phyloP scores from a whole-genome alignment of 345 rosid species.

The Aquilaria malaccensis region DNA sequence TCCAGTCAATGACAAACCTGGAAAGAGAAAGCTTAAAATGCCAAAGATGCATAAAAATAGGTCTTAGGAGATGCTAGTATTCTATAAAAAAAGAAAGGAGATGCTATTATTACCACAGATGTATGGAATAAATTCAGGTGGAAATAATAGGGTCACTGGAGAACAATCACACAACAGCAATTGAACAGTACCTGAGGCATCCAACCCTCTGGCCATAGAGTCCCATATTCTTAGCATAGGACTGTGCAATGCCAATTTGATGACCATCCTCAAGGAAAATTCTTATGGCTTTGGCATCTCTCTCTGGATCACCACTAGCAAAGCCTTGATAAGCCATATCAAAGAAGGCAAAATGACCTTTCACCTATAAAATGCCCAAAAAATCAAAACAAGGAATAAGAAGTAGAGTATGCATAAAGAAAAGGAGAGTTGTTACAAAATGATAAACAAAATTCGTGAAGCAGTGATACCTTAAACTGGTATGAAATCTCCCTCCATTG shows the following conservation, averaged over 20 bases:
- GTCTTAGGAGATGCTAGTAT: background rate
- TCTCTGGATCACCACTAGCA: constrained; percentile 94
- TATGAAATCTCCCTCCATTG: constrained; percentile 94
- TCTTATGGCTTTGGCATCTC: constrained; percentile 90
- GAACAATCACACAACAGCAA: too few relatives aligned
- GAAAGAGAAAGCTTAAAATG: background rate
- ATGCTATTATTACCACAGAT: background rate
- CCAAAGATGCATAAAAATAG: background rate
- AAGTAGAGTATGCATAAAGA: background rate
- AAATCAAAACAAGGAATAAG: constrained; percentile 7
- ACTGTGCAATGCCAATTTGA: constrained; percentile 82
- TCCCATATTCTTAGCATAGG: constrained; percentile 98
- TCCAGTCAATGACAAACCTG: too few relatives aligned
- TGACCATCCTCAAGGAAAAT: constrained; percentile 94
- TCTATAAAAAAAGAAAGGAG: too few relatives aligned
- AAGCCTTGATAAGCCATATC: constrained; percentile 99
- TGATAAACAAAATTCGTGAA: background rate
- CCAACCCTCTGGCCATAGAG: constrained; percentile 98
- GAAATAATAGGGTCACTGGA: background rate
- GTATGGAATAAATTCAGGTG: background rate
- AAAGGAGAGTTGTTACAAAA: background rate
- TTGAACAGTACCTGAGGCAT: constrained; percentile 68
- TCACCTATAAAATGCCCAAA: constrained; percentile 40
- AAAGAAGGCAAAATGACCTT: constrained; percentile 84
- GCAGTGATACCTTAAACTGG: constrained; percentile 53